Base-by-base conservation (phyloP, 2,329 filamentous ascomycete genomes). In the Ceratocystiopsis minuta region DNA sequence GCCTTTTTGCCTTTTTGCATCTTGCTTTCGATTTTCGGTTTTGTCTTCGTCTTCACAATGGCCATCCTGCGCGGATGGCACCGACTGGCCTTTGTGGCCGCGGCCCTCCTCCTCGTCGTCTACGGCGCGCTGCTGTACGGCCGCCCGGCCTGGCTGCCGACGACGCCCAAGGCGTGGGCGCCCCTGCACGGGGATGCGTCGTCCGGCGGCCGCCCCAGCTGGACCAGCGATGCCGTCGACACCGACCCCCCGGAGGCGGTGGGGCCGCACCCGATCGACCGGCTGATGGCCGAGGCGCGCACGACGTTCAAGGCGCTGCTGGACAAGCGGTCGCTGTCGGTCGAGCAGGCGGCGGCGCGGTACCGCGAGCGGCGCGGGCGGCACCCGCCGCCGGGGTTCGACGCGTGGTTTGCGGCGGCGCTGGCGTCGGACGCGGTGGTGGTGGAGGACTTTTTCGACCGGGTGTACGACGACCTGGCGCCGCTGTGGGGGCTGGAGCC, bases 401-500 rank as follows among this genome's bases (percentile, higher is more conserved):
- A 65, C 40, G 55, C 55, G 33, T 67, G 64, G 64, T 64, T 61
- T 50, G 50, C 56, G 38, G 64, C 61, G 39, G 65, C 65, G 14
- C 51, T 56, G 40, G 52, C 61, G 35, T 51, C 58, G 20, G 49
- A 61, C 32, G 60, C 60, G 37, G 49, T 66, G 45, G 54, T 66
- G 18, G 56, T 67, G 16, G 64, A 67, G 48, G 60, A 64, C 46
- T 64, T 64, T 48, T 71, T 68, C 46, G 67, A 71, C 46, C 67
- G 67, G 50, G 66, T 70, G 40, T 62, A 68, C 50, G 60, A 69
- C 46, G 67, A 71, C 48, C 52, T 67, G 6, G 54, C 55, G 31
- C 70, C 69, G 1, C 70, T 73, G 48, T 73, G 70, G 70, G 68
- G 64, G 7, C 49, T 72, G 5, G 57, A 67, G 10, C 57, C 70